Base-by-base conservation (phyloP, 2,329 filamentous ascomycete species). In the Huntiella decipiens region DNA sequence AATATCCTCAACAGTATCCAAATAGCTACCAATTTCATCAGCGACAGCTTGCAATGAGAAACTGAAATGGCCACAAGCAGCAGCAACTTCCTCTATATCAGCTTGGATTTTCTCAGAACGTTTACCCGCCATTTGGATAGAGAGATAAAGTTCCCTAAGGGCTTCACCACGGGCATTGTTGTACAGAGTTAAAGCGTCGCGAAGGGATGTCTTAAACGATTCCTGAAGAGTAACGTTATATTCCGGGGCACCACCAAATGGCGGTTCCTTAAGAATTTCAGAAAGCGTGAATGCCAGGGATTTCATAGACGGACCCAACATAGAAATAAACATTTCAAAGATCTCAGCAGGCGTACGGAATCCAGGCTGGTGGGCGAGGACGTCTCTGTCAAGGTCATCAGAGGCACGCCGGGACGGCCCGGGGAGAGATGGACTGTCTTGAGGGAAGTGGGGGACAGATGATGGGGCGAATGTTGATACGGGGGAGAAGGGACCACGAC, bases 41-140 rank as follows among this genome's bases (percentile, higher is more conserved):
- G 85, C 87, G 56, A 96, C 88, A 53, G 91, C 82, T 51, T 91
- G 74, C 19, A 98, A 66, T 38, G 82, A 92, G 58, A 91, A 95
- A 57, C 83, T 88, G 57, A 96, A 98, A 61, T 96, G 87, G 0
- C 91, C 88, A 56, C 91, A 98, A 47, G 87, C 92, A n/a, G 91
- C 88, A 36, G 88, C 87, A 8, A 96, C 87, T 60, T 98, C 91
- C 59, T 98, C 91, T 48, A 94, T 86, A 59, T 96, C 91, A 2
- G 88, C 91, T 56, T 92, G 80, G 6, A 88, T 71, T 51, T 81
- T 80, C 44, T 84, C 70, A 0, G 80, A 78, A 37, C 76, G 71
- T 3, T 76, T 66, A 48, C 74, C 74, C 8, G 74, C 74, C 35
- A 86, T 67, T 54, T 86, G 78, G 50, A 86, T 85, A 44, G 74